Percentiles rank a stretch among this genome's conserved stretches.
Evolutionary conservation across 2,329 filamentous ascomycete species (phyloP).

Genomic region (Mycosphaerella sp.): DNA sequence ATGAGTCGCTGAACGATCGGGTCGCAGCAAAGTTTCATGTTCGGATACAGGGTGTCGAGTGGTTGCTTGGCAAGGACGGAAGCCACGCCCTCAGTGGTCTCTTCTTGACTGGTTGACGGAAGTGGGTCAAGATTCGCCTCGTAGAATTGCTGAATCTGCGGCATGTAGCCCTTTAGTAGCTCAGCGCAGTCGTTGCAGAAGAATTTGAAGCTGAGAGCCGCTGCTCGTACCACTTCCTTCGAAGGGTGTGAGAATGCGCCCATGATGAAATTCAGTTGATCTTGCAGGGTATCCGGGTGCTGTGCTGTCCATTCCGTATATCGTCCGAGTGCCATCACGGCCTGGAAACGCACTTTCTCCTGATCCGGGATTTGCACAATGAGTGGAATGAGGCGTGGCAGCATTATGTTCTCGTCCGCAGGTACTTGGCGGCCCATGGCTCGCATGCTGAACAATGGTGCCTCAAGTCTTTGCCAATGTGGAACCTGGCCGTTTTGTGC

Average conservation of each 20-base stretch:
- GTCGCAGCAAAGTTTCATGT: conserved; percentile 88
- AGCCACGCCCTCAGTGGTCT: conserved; percentile 92
- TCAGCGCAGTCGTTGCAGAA: conserved; percentile 93
- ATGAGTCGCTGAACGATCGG: conserved; percentile 82
- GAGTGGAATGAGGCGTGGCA: conserved; percentile 86
- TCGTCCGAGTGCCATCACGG: conserved; percentile 92
- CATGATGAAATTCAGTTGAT: conserved; percentile 93
- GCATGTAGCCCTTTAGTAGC: conserved; percentile 73
- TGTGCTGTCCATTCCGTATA: conserved; percentile 98
- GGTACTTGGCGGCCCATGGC: conserved; percentile 97
- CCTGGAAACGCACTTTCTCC: conserved; percentile 96
- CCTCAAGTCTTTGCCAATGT: conserved; percentile 94
- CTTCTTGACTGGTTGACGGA: conserved; percentile 81
- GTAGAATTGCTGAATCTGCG: conserved; percentile 87
- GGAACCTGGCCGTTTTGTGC: conserved; percentile 70
- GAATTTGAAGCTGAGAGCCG: conserved; percentile 91
- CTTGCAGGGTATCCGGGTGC: conserved; percentile 84
- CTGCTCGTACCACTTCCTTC: conserved; percentile 83
- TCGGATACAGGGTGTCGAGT: conserved; percentile 68
- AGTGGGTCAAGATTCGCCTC: conserved; percentile 81
- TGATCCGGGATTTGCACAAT: conserved; percentile 92
- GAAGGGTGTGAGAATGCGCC: conserved; percentile 84
- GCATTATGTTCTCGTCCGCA: conserved; percentile 75
- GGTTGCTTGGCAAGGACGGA: conserved; percentile 86
- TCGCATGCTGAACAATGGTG: conserved; percentile 88